These are phyloP conservation scores for Fusarium devonianum DNA, from an alignment of 2,329 filamentous ascomycete genomes.

Conservation along the genomic window DNA sequence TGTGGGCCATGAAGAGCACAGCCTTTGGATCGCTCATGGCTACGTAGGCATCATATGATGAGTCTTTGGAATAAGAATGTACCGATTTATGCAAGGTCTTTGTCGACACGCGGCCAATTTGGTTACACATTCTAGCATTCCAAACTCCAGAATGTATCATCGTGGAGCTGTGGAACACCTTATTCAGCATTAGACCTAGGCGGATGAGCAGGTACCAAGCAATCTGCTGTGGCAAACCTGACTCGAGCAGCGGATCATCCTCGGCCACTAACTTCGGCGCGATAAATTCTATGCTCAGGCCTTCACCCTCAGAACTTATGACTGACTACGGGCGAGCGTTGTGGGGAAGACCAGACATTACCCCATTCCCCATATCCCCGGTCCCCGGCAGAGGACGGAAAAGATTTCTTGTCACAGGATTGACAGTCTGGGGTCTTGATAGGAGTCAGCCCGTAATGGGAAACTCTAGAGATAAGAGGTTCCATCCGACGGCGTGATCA, in stretches of 20 bases:
- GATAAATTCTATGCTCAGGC: constrained; percentile 3
- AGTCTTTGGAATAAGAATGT: no score
- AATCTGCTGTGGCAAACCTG: constrained; percentile 24
- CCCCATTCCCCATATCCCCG: constrained; percentile 32
- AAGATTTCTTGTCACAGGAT: constrained; percentile 37
- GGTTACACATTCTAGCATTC: constrained; percentile 5
- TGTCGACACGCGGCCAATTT: no score
- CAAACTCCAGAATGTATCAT: constrained; percentile 3
- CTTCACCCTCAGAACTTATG: constrained; percentile 11
- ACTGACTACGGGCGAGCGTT: constrained; percentile 26
- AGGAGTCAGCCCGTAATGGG: constrained; percentile 19
- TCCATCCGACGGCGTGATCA: constrained; percentile 17
- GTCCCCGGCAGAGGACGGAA: constrained; percentile 29
- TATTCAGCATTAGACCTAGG: constrained; percentile 21
- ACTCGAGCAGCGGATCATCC: constrained; percentile 29
- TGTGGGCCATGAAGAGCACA: no score
- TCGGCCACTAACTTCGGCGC: constrained; percentile 15
- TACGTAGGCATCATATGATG: no score
- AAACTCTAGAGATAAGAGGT: constrained; percentile 32
- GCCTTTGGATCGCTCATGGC: no score
- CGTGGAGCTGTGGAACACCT: constrained; percentile 14
- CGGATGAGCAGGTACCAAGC: constrained; percentile 9
- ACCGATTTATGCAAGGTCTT: no score
- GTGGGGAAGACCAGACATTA: constrained; percentile 40
- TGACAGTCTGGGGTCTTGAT: constrained; percentile 35